These are phyloP conservation scores for Solanum hybrid DNA, from an alignment of 305 asterid genomes.

Conservation along the genomic window DNA sequence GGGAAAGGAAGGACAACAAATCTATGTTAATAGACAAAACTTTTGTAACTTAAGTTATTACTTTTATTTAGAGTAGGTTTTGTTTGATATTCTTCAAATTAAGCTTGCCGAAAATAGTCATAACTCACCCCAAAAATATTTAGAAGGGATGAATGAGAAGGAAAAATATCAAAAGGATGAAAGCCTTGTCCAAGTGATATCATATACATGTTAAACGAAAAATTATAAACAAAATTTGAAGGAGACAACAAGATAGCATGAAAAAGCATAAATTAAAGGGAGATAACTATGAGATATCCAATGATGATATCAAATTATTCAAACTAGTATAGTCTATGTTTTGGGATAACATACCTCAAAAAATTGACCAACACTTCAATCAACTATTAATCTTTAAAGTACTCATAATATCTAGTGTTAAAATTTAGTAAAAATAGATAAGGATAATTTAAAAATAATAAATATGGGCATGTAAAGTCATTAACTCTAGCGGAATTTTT, in stretches of 20 bases:
- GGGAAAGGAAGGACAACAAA: not conserved
- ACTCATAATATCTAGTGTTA: not conserved
- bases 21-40: not conserved
- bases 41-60: too few relatives aligned
- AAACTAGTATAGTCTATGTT: not conserved
- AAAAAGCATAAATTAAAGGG: too few relatives aligned
- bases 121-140: not conserved
- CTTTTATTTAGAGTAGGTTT: not conserved
- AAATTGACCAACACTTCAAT: not conserved
- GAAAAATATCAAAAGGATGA: not conserved
- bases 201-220: not conserved
- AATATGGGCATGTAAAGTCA: not conserved
- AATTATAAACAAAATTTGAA: not conserved
- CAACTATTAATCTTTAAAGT: not conserved
- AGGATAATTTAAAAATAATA: too few relatives aligned
- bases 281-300: not conserved
- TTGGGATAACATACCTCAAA: not conserved
- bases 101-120: not conserved
- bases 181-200: not conserved
- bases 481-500: not conserved
- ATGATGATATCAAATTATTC: not conserved
- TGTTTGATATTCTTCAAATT: not conserved
- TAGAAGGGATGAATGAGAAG: not conserved
- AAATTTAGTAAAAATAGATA: not conserved
- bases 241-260: not conserved